Evolutionary conservation across 306 rosid species (phyloP).

Genomic region (Corylus americana): DNA sequence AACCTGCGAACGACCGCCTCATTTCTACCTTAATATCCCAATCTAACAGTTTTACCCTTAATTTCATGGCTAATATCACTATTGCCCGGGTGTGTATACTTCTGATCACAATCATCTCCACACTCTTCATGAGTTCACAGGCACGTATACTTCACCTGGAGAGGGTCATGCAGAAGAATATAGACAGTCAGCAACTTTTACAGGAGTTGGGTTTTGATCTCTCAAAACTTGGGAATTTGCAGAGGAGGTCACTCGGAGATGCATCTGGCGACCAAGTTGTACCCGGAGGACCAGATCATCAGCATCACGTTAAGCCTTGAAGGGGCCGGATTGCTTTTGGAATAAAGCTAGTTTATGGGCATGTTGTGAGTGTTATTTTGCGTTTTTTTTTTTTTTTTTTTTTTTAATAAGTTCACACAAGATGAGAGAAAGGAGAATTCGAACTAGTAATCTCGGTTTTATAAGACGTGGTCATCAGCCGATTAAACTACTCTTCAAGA

Average conservation of each 20-base stretch:
- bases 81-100: conserved; percentile 4
- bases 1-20: too few relatives aligned
- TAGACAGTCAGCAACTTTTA: conserved; percentile 35
- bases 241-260: not conserved
- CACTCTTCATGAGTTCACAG: conserved; percentile 24
- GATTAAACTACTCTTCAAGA: too few relatives aligned
- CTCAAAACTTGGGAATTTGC: conserved; percentile 22
- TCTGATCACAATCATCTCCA: conserved; percentile 22
- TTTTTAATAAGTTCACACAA: too few relatives aligned
- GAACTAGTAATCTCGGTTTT: too few relatives aligned
- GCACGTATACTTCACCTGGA: conserved; percentile 40
- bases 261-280: conserved; percentile 33
- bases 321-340: too few relatives aligned
- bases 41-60: not conserved
- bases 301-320: conserved; percentile 30
- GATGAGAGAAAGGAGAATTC: too few relatives aligned
- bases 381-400: too few relatives aligned
- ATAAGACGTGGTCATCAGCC: too few relatives aligned
- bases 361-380: too few relatives aligned
- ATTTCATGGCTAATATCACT: conserved; percentile 31
- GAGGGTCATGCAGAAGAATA: conserved; percentile 20
- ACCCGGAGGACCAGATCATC: conserved; percentile 59
- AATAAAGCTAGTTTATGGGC: too few relatives aligned
- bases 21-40: not conserved
- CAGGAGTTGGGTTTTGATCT: conserved; percentile 30